Percentiles rank a stretch among this genome's conserved stretches.
Conservation (phyloP, 768 basidiomycete genomes). For the Lactifluus rugatus region DNA sequence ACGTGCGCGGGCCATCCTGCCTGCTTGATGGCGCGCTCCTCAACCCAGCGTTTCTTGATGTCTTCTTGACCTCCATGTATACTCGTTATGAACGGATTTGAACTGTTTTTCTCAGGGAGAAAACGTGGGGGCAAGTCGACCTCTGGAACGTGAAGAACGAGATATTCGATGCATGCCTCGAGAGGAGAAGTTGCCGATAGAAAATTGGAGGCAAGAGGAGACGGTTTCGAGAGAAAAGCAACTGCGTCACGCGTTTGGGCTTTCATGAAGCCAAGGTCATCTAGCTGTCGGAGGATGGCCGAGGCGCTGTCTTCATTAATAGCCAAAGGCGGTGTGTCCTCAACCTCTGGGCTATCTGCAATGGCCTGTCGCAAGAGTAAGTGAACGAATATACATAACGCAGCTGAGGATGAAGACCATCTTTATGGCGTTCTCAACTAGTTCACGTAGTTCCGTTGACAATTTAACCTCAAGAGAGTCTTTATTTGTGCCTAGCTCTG, state of each 20-base stretch:
- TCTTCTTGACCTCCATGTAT: conserved; percentile 52
- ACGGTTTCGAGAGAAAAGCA: conserved; percentile 48
- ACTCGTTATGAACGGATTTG: conserved; percentile 58
- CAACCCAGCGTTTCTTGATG: conserved; percentile 67
- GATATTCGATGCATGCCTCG: conserved; percentile 76
- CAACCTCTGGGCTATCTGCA: conserved; percentile 40
- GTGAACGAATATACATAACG: neutral
- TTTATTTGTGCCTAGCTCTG: conserved; percentile 31
- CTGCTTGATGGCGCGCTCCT: conserved; percentile 71
- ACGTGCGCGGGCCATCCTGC: conserved; percentile 71
- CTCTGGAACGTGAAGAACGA: conserved; percentile 77
- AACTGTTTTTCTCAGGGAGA: conserved; percentile 53
- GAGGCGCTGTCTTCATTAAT: conserved; percentile 36
- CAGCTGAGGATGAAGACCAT: conserved; percentile 35
- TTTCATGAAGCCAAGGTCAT: conserved; percentile 54
- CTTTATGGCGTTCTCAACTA: conserved; percentile 74
- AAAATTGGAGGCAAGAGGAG: conserved; percentile 51
- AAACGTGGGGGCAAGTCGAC: conserved; percentile 76
- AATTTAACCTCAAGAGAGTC: conserved; percentile 72
- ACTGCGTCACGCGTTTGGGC: conserved; percentile 43
- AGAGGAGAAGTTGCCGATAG: conserved; percentile 49
- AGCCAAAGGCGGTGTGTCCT: conserved; percentile 27
- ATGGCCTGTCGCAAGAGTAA: conserved; percentile 34
- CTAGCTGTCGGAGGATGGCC: conserved; percentile 45
- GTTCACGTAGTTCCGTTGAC: conserved; percentile 62